A percentile compares a stretch with the other conserved stretches of the same genome.
These are phyloP conservation scores for Hypoxylon intermedium DNA, from an alignment of 495 filamentous ascomycete genomes.

Conservation along the genomic window DNA sequence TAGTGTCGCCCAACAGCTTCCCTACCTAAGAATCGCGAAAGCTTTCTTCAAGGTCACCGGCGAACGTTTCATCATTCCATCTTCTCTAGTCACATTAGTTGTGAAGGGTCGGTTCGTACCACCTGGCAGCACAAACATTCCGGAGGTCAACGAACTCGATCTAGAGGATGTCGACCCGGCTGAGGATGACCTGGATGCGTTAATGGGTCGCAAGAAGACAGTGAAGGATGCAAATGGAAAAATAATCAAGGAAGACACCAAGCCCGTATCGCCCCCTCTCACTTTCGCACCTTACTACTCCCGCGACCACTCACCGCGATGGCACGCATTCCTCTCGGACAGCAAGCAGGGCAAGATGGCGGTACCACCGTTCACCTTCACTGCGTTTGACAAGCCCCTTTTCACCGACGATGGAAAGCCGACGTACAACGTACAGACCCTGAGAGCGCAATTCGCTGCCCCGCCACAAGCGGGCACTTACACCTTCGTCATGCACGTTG, in stretches of 20 bases:
- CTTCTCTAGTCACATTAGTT: slow-evolving; percentile 89
- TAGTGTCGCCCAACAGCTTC: slow-evolving; percentile 78
- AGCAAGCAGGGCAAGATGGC: slow-evolving; percentile 92
- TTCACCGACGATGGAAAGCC: slow-evolving; percentile 75
- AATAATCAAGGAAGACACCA: slow-evolving; percentile 54
- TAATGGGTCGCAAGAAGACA: slow-evolving; percentile 78
- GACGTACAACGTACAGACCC: slow-evolving; percentile 89
- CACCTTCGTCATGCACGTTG: slow-evolving; percentile 86
- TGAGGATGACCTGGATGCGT: slow-evolving; percentile 88
- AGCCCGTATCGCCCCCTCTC: slow-evolving; percentile 77
- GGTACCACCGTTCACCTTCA: slow-evolving; percentile 91
- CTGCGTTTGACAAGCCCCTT: slow-evolving; percentile 85
- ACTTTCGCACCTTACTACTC: slow-evolving; percentile 89
- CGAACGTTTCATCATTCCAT: slow-evolving; percentile 90
- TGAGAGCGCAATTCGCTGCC: slow-evolving; percentile 97
- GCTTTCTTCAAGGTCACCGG: slow-evolving; percentile 98
- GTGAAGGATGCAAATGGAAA: slow-evolving; percentile 66
- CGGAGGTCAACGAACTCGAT: slow-evolving; percentile 75
- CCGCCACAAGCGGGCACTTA: slow-evolving; percentile 92
- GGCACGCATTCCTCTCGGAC: slow-evolving; percentile 93
- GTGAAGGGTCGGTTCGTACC: slow-evolving; percentile 95
- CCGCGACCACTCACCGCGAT: slow-evolving; percentile 84
- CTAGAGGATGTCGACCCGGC: slow-evolving; percentile 91
- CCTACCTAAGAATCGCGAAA: slow-evolving; percentile 83
- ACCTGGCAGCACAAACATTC: slow-evolving; percentile 76